These are phyloP conservation scores for Solanum pennellii DNA, from an alignment of 257 asterid species.

Conservation along the genomic window DNA sequence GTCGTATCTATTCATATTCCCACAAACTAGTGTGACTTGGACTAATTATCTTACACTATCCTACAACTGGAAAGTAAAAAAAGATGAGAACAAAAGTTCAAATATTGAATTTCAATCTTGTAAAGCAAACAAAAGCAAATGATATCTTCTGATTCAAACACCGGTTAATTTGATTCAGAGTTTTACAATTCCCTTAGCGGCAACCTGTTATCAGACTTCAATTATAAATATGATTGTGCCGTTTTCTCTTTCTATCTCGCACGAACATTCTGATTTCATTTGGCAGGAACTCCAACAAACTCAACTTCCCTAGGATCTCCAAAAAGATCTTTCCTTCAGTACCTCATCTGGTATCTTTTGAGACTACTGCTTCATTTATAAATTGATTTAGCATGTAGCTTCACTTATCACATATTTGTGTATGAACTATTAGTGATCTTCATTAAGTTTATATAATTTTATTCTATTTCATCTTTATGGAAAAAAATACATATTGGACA, in stretches of 20 bases:
- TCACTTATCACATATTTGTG: not conserved
- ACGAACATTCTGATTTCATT: not conserved
- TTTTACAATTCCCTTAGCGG: not conserved
- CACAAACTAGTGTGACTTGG: not conserved
- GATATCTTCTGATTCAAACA: not conserved
- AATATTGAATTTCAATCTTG: not conserved
- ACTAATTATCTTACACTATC: not conserved
- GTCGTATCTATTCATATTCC: not conserved
- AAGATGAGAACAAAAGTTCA: not conserved
- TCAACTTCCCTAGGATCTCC: too few species aligned
- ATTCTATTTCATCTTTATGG: not conserved
- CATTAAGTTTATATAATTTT: not conserved
- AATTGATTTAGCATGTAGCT: not conserved
- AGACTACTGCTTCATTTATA: not conserved
- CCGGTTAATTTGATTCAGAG: not conserved
- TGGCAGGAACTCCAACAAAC: too few species aligned
- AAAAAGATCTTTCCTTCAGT: too few species aligned
- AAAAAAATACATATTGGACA: not conserved
- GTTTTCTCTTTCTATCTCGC: not conserved
- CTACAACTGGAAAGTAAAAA: not conserved
- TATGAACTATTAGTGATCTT: not conserved
- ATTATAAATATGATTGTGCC: not conserved
- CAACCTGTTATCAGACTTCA: not conserved
- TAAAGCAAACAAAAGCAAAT: not conserved
- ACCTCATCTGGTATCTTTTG: slow-evolving; percentile 62